Evolutionary conservation across 2,329 filamentous ascomycete genomes (phyloP), one percentile per base, ranked within the genome.

Genomic region (Pseudocercospora vitis): DNA sequence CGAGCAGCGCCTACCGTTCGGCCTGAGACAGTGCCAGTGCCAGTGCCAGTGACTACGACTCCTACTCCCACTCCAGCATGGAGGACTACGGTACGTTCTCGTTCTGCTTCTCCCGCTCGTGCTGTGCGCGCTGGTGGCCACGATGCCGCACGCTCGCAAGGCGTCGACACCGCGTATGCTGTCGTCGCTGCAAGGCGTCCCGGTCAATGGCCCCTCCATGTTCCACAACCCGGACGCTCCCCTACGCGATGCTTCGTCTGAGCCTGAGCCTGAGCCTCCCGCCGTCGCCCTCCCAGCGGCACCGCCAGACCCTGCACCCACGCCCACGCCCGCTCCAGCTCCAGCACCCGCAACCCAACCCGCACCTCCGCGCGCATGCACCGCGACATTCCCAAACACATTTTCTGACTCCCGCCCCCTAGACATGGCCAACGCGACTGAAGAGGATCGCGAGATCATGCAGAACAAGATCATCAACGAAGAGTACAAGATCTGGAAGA

Each of bases 401-500:
- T 33, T 44, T 42, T 48, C 45, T 32, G 23, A 33, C 52, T 5
- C 32, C 7, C 19, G 14, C 42, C 23, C 23, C n/a, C 14, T 45
- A 59, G 55, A 59, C 32, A 63, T 56, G 55, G 46, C 50, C 23
- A 48, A 39, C 46, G 44, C 52, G 47, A 42, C 51, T 19, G 50
- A 50, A 45, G 59, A 61, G 40, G 60, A 63, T 45, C 52, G 60
- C 49, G 65, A 66, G 55, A 74, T 75, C 31, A 74, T 78, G 68
- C 85, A 89, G 68, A 87, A 95, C 74, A 91, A 95, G 74, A 80
- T 95, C 57, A 91, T 97, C 74, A 97, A 97, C 65, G 94, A 99
- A 78, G 94, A 99, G 73, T 99, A 99, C 82, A 99, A 99, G 74
- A 96, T 92, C 62, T 99, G 94, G 94, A 99, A 99, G 81, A 99